phyloP scores from a whole-genome alignment of 345 rosid genomes.

The Eucalyptus melliodora region DNA sequence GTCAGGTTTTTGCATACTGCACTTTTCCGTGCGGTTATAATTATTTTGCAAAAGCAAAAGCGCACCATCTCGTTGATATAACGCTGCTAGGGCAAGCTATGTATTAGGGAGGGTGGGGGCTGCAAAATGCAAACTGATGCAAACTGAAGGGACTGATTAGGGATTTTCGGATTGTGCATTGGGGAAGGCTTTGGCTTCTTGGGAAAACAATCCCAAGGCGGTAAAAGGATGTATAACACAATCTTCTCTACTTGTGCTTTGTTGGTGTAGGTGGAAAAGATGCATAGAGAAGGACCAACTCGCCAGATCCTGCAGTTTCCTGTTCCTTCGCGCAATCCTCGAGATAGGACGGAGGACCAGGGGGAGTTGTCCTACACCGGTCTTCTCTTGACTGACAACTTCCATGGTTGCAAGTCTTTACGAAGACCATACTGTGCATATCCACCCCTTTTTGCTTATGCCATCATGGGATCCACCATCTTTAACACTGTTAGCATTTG shows the following conservation, averaged over 20 bases:
- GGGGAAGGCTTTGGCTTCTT: neutral
- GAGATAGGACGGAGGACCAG: too few species aligned
- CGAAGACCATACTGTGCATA: too few species aligned
- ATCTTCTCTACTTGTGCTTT: neutral
- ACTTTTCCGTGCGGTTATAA: neutral
- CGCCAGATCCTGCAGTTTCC: too few species aligned
- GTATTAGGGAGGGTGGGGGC: neutral
- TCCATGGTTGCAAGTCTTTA: too few species aligned
- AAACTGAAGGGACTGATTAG: neutral
- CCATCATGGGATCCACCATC: neutral
- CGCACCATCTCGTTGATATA: neutral
- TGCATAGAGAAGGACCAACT: too few species aligned
- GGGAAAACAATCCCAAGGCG: neutral
- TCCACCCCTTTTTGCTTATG: too few species aligned
- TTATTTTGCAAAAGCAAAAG: too few species aligned
- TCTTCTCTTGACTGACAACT: too few species aligned
- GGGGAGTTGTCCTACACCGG: too few species aligned
- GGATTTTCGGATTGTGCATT: neutral
- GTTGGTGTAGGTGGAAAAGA: too few species aligned
- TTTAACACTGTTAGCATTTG: neutral
- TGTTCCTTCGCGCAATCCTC: too few species aligned
- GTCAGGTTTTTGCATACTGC: neutral
- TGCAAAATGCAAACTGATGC: neutral
- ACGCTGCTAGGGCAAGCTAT: neutral
- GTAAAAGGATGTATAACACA: too few species aligned